Conservation (phyloP, 805 yeast species). For the Komagataella phaffii region DNA sequence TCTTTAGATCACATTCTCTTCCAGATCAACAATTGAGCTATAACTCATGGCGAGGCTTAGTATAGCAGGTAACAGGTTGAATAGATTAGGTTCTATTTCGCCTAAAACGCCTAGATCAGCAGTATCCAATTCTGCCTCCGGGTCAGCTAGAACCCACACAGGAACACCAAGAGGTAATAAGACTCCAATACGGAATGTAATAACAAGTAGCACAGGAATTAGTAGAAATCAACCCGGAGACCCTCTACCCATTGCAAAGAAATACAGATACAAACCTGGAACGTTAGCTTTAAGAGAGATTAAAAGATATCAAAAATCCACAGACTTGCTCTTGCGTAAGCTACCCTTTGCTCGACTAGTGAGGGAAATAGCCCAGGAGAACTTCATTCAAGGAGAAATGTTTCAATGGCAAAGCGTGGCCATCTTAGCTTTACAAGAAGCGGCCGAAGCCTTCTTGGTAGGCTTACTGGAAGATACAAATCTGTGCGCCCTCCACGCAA, state of each 20-base stretch:
- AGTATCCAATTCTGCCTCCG: not conserved
- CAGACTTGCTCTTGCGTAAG: constrained; percentile 55
- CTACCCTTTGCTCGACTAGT: constrained; percentile 71
- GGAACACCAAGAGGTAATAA: not conserved
- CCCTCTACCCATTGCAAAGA: constrained; percentile 21
- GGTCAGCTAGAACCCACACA: not conserved
- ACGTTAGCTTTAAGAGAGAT: constrained; percentile 57
- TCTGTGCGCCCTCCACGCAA: constrained; percentile 66
- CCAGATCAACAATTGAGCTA: not conserved
- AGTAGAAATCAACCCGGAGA: constrained; percentile 42
- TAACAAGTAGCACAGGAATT: constrained; percentile 17
- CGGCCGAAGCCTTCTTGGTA: constrained; percentile 65
- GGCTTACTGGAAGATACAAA: constrained; percentile 70
- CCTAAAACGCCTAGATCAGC: not conserved
- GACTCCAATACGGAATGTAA: not conserved
- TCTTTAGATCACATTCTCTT: not conserved
- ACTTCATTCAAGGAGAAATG: constrained; percentile 37
- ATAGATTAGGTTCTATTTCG: not conserved
- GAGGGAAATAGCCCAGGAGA: constrained; percentile 56
- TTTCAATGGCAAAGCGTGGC: constrained; percentile 75
- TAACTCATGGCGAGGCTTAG: not conserved
- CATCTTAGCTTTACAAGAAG: constrained; percentile 66
- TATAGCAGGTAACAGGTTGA: not conserved
- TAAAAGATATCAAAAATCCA: constrained; percentile 49
- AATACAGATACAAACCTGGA: constrained; percentile 44